These are phyloP conservation scores for Bolboschoenus planiculmis DNA, from an alignment of 176 grass and related monocot genomes.

Conservation along the genomic window DNA sequence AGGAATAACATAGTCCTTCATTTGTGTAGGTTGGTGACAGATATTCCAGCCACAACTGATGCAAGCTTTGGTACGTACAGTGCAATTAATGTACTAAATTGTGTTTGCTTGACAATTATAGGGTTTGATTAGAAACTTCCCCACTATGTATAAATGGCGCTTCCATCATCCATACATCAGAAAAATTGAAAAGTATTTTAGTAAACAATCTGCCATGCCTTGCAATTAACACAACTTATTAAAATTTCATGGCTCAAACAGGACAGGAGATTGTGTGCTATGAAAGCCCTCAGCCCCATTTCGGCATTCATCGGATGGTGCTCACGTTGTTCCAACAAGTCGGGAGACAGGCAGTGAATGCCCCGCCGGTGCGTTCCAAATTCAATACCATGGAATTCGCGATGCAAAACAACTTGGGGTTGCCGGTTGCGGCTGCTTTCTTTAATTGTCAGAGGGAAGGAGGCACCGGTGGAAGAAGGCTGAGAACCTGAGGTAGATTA, in stretches of 20 bases:
- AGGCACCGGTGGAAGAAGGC: constrained; percentile 39
- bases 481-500: not conserved
- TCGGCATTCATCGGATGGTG: constrained; percentile 50
- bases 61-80: constrained; percentile 31
- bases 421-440: constrained; percentile 35
- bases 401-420: constrained; percentile 19
- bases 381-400: constrained; percentile 44
- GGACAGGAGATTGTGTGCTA: constrained; percentile 42
- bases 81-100: not conserved
- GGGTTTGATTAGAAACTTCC: too few relatives aligned
- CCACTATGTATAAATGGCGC: too few relatives aligned
- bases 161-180: too few relatives aligned
- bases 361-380: constrained; percentile 30
- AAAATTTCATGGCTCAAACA: constrained; percentile 5
- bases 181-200: not conserved
- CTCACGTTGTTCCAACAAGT: constrained; percentile 38
- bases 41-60: constrained; percentile 58
- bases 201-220: too few relatives aligned
- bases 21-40: constrained; percentile 48
- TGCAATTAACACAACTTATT: too few relatives aligned
- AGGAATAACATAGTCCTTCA: not conserved
- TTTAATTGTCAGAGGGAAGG: constrained; percentile 51
- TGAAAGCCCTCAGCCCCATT: constrained; percentile 34
- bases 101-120: not conserved
- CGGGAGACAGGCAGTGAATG: constrained; percentile 10